Evolutionary conservation across 2,329 filamentous ascomycete genomes (phyloP), one percentile per base, ranked within the genome.

Genomic region (Aspergillus sp.): DNA sequence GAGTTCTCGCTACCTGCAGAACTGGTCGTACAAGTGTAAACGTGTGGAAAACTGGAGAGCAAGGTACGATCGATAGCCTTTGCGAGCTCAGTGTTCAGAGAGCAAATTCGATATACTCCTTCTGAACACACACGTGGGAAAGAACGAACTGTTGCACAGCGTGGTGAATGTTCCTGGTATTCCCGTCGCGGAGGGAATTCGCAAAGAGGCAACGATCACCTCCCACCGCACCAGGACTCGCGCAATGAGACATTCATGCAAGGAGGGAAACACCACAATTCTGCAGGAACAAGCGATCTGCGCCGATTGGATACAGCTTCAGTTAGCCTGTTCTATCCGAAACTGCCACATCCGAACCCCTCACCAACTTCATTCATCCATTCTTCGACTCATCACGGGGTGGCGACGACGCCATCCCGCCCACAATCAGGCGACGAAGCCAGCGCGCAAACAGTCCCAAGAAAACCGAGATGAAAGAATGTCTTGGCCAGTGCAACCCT

Each of bases 401-500:
- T n/a, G 42, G 42, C 42, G 18, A n/a, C 42, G 42, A 46, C 42
- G 42, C 42, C 42, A 46, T 46, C 42, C 18, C 42, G 42, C 18
- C 18, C 36, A 26, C 22, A 16, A 39, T 24, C 51, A 20, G 26
- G 6, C 32, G 32, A 36, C 32, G 11, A 36, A 9, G 32, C 32
- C 32, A 45, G 14, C 32, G 6, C 24, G 32, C 18, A 29, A 29
- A 9, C 20, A 4, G 36, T 14, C n/a, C 18, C 51, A 42, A 32
- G 32, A 53, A 47, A 26, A 31, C 24, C 53, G 32, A n/a, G n/a
- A 18, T 49, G 29, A 46, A 18, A 20, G 14, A 42, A 16, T 6
- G 46, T 42, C 54, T 56, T 56, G 54, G 54, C 54, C 47, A 39
- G 31, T 56, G 54, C 32, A 55, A 55, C 54, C 46, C 42, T 36